Evolutionary conservation across 345 rosid species (phyloP).

Genomic region (Brassica carinata): DNA sequence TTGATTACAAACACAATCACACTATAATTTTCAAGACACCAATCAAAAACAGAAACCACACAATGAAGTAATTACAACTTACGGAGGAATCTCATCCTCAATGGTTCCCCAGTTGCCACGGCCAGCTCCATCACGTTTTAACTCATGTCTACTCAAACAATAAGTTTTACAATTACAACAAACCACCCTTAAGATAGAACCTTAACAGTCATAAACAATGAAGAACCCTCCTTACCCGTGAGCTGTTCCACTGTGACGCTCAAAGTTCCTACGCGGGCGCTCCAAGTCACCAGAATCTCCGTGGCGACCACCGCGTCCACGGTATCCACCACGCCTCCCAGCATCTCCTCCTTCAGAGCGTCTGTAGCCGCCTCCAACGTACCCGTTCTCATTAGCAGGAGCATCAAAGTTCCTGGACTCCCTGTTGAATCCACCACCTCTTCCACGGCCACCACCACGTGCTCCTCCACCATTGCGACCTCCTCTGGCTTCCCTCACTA

Average conservation of each 20-base stretch:
- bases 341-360: slow-evolving; percentile 59
- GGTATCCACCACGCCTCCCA: slow-evolving; percentile 55
- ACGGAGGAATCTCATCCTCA: slow-evolving; percentile 72
- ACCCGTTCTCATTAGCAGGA: slow-evolving; percentile 46
- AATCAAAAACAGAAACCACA: not conserved
- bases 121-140: slow-evolving; percentile 89
- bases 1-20: not conserved
- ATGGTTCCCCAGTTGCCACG: slow-evolving; percentile 90
- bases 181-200: not conserved
- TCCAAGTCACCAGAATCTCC: slow-evolving; percentile 69
- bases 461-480: slow-evolving; percentile 49
- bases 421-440: slow-evolving; percentile 57
- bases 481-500: slow-evolving; percentile 69
- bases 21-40: not conserved
- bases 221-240: slow-evolving; percentile 62
- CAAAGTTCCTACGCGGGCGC: slow-evolving; percentile 65
- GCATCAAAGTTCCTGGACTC: slow-evolving; percentile 57
- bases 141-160: slow-evolving; percentile 54
- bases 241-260: slow-evolving; percentile 92
- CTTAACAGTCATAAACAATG: not conserved
- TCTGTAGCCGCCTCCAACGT: slow-evolving; percentile 49
- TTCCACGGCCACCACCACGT: slow-evolving; percentile 45
- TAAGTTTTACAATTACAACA: not conserved
- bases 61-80: slow-evolving; percentile 26
- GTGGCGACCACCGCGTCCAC: slow-evolving; percentile 50